Conservation (phyloP, 2,329 filamentous ascomycete genomes). For the Fusarium sp. region DNA sequence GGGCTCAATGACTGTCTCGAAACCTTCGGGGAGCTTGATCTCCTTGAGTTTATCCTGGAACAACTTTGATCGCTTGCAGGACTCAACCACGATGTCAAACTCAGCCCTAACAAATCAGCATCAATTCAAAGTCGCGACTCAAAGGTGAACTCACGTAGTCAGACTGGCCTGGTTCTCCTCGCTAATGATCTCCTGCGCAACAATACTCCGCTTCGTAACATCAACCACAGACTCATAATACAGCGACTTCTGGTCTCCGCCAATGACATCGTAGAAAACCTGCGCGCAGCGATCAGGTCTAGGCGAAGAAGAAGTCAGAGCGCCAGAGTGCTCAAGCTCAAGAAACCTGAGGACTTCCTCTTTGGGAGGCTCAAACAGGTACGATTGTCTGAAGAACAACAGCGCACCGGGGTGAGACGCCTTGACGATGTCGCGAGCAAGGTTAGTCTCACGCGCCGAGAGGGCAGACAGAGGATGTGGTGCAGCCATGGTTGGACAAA, state of each 20-base stretch:
- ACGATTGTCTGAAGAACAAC: conserved; percentile 61
- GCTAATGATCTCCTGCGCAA: conserved; percentile 44
- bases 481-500: not conserved
- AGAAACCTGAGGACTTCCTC: conserved; percentile 57
- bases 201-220: conserved; percentile 39
- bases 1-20: conserved; percentile 48
- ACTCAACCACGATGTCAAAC: conserved; percentile 50
- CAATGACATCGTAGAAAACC: conserved; percentile 54
- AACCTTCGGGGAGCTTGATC: conserved; percentile 44
- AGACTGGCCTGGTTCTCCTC: conserved; percentile 46
- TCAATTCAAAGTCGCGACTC: fast-evolving
- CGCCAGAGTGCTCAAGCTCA: conserved; percentile 53
- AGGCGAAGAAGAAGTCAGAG: conserved; percentile 41
- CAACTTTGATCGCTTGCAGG: conserved; percentile 42
- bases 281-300: conserved; percentile 53
- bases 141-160: conserved; percentile 38
- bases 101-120: conserved; percentile 21
- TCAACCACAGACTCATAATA: conserved; percentile 53
- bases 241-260: conserved; percentile 34
- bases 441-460: conserved; percentile 44
- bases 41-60: conserved; percentile 47
- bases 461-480: conserved; percentile 49
- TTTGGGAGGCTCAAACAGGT: conserved; percentile 62
- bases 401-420: conserved; percentile 42
- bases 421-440: conserved; percentile 50